phyloP scores from a whole-genome alignment of 768 basidiomycete species.

The Termitomyces sp. region DNA sequence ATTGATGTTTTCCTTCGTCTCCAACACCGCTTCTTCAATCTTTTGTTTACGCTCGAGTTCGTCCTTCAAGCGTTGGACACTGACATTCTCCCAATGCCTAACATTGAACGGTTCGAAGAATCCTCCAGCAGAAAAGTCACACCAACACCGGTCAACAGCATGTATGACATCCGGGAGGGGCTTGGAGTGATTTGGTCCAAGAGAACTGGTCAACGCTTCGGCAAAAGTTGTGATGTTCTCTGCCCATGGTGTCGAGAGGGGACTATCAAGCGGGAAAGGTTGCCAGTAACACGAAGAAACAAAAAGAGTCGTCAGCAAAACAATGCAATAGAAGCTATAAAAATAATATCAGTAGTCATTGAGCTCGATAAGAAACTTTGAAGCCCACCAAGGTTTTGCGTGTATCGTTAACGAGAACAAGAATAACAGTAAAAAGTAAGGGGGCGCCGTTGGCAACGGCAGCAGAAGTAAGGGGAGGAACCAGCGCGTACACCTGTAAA shows the following conservation, averaged over 20 bases:
- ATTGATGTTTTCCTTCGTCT: slow-evolving; percentile 9
- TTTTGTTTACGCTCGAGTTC: slow-evolving; percentile 35
- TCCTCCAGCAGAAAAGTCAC: slow-evolving; percentile 61
- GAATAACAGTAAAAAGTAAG: slow-evolving; percentile 77
- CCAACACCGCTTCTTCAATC: slow-evolving; percentile 15
- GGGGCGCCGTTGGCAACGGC: slow-evolving; percentile 76
- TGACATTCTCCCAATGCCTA: slow-evolving; percentile 69
- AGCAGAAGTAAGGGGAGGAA: slow-evolving; percentile 74
- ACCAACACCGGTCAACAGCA: slow-evolving; percentile 82
- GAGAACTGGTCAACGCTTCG: slow-evolving; percentile 55
- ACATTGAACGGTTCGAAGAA: slow-evolving; percentile 79
- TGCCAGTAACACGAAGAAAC: slow-evolving; percentile 90
- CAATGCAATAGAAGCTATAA: slow-evolving; percentile 80
- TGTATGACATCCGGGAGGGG: slow-evolving; percentile 57
- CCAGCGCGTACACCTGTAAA: slow-evolving; percentile 78
- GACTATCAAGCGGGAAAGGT: slow-evolving; percentile 63
- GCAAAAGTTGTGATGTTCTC: slow-evolving; percentile 71
- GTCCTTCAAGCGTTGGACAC: slow-evolving; percentile 46
- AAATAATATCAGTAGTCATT: slow-evolving; percentile 1
- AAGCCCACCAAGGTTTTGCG: slow-evolving; percentile 76
- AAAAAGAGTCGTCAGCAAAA: slow-evolving; percentile 78
- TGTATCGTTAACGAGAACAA: slow-evolving; percentile 75
- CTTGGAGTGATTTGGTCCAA: slow-evolving; percentile 34
- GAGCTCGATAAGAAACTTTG: neutral
- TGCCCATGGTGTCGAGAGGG: slow-evolving; percentile 64